phyloP scores from a whole-genome alignment of 2,329 filamentous ascomycete genomes.

The Proliferodiscus dingleyae region DNA sequence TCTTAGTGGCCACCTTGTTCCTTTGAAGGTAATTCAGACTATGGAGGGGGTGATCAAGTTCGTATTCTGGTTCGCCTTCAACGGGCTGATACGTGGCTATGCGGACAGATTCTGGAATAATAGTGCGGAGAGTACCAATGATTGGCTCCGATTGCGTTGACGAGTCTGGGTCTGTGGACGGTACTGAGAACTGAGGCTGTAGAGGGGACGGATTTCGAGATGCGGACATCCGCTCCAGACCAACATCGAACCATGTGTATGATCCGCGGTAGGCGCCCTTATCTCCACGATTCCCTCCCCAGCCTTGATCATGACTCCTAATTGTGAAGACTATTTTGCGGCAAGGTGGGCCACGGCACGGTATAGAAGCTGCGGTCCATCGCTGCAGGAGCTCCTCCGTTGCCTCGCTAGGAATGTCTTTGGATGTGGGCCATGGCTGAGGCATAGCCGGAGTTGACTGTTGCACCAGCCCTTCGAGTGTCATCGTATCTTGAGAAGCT shows the following conservation, averaged over 20 bases:
- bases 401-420: constrained; percentile 8
- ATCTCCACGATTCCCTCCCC: constrained; percentile 34
- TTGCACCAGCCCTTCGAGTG: neutral
- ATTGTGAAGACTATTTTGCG: constrained; percentile 59
- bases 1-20: constrained; percentile 40
- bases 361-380: constrained; percentile 15
- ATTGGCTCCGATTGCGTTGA: neutral
- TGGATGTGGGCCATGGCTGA: constrained; percentile 10
- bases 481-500: neutral
- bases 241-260: constrained; percentile 61
- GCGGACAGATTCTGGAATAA: constrained; percentile 3
- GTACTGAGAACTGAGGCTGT: too few species aligned
- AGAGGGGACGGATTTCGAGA: constrained; percentile 7
- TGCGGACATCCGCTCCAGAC: constrained; percentile 50
- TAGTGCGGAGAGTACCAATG: constrained; percentile 2
- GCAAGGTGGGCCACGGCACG: constrained; percentile 40
- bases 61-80: constrained; percentile 1
- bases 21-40: constrained; percentile 38
- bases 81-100: neutral
- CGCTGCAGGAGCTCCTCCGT: constrained; percentile 18
- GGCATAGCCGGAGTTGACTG: neutral
- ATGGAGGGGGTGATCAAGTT: constrained; percentile 35
- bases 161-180: neutral
- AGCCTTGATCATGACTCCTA: constrained; percentile 55
- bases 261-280: constrained; percentile 43